These are phyloP conservation scores for Kluyveromyces siamensis DNA, from an alignment of 805 yeast genomes.

Conservation along the genomic window DNA sequence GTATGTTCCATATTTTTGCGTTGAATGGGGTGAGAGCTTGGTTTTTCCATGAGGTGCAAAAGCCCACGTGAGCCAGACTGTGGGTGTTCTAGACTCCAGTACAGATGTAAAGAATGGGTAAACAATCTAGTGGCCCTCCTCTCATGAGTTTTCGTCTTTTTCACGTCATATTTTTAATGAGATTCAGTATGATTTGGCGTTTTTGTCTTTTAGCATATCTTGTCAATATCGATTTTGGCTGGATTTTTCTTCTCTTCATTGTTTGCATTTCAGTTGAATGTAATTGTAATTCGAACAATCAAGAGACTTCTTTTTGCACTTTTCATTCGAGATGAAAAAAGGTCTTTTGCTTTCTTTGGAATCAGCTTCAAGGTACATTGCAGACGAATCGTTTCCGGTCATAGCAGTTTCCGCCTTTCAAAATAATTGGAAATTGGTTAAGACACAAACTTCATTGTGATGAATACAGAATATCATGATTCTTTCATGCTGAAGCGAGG, in stretches of 20 bases:
- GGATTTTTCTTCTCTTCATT: background rate
- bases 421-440: background rate
- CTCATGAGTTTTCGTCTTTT: background rate
- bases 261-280: background rate
- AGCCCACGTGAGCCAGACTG: background rate
- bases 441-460: background rate
- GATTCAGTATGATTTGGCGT: background rate
- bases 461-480: no score
- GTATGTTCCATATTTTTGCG: conserved; percentile 43
- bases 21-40: background rate
- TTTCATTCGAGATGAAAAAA: no score
- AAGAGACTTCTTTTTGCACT: no score
- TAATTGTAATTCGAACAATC: no score
- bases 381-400: background rate
- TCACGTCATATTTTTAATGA: background rate
- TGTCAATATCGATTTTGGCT: background rate
- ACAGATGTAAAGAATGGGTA: background rate
- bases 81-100: background rate
- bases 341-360: background rate
- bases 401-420: background rate
- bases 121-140: background rate
- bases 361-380: background rate
- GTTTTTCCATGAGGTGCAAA: background rate
- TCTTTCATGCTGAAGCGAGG: conserved; percentile 7
- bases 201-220: background rate